Percentiles rank a stretch among this genome's conserved stretches.
These are phyloP conservation scores for Eragrostis nindensis DNA, from an alignment of 176 grass and related monocot genomes.

Conservation along the genomic window DNA sequence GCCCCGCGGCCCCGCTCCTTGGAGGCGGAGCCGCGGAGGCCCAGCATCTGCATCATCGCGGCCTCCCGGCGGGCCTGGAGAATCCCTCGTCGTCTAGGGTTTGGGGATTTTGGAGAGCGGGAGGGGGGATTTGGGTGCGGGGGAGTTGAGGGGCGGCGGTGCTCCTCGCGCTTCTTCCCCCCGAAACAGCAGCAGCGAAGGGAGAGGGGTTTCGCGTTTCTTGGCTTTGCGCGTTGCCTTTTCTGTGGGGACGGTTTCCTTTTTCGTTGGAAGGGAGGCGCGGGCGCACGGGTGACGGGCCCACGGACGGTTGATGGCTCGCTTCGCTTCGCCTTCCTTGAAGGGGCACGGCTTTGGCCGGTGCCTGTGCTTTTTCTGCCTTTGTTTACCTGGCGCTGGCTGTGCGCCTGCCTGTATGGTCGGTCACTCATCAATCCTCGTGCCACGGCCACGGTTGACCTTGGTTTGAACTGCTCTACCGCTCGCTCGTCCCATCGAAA, in stretches of 20 bases:
- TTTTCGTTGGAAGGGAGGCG: not conserved
- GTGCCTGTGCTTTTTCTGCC: not conserved
- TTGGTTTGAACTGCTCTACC: not conserved
- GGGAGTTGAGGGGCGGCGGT: not conserved
- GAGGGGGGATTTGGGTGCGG: not conserved
- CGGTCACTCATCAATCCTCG: not conserved
- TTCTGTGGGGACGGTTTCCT: not conserved
- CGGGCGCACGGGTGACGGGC: not conserved
- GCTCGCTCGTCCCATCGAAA: no score
- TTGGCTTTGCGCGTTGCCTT: not conserved
- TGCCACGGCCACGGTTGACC: not conserved
- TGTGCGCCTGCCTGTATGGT: not conserved
- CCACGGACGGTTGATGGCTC: not conserved
- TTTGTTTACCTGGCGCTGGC: not conserved
- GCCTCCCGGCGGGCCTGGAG: not conserved
- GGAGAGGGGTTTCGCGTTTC: not conserved
- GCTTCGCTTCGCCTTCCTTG: not conserved
- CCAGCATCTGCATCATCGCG: conserved; percentile 74
- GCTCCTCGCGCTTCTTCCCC: not conserved
- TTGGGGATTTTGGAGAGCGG: conserved; percentile 6
- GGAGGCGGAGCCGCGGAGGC: conserved; percentile 61
- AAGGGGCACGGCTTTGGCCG: not conserved
- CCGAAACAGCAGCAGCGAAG: not conserved
- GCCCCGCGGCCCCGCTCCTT: conserved; percentile 41
- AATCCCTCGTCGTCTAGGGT: conserved; percentile 11